Evolutionary conservation across 371 early-diverging fungal species (phyloP).

Genomic region (Apophysomyces sp.): DNA sequence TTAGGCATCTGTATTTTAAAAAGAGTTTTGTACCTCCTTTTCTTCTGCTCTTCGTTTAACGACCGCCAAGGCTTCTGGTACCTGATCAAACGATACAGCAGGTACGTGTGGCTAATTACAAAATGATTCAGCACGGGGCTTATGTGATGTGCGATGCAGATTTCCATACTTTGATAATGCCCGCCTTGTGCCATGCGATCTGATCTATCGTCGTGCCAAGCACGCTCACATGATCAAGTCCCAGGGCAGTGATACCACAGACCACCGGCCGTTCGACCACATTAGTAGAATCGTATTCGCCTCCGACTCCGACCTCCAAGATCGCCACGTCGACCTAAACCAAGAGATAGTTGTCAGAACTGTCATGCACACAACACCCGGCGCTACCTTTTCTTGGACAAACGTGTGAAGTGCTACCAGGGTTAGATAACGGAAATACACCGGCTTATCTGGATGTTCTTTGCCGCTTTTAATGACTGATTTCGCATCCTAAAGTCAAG

Average conservation of each 20-base stretch:
- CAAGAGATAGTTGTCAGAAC: background rate
- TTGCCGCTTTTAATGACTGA: conserved; percentile 35
- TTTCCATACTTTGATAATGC: conserved; percentile 75
- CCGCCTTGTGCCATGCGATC: conserved; percentile 95
- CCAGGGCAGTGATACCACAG: conserved; percentile 82
- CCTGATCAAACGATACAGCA: conserved; percentile 71
- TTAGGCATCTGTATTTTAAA: background rate
- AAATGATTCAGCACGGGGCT: too few relatives aligned
- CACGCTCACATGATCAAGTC: conserved; percentile 76
- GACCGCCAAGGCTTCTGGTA: conserved; percentile 66
- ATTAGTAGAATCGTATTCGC: conserved; percentile 86
- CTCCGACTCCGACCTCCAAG: conserved; percentile 86
- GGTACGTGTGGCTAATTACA: conserved; percentile 55
- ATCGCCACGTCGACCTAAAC: conserved; percentile 71
- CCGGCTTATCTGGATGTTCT: conserved; percentile 68
- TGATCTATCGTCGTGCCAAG: conserved; percentile 74
- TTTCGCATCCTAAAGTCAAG: conserved; percentile 19
- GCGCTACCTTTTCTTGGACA: conserved; percentile 65
- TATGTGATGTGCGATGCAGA: too few relatives aligned
- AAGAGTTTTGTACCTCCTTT: conserved; percentile 40
- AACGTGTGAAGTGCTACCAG: conserved; percentile 89
- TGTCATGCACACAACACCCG: conserved; percentile 9
- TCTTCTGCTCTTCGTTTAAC: conserved; percentile 71
- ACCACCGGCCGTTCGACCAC: conserved; percentile 69
- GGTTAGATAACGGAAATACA: conserved; percentile 90